Base-by-base conservation (phyloP, 176 grass and related monocot species). In the Tillandsia fasciculata region DNA sequence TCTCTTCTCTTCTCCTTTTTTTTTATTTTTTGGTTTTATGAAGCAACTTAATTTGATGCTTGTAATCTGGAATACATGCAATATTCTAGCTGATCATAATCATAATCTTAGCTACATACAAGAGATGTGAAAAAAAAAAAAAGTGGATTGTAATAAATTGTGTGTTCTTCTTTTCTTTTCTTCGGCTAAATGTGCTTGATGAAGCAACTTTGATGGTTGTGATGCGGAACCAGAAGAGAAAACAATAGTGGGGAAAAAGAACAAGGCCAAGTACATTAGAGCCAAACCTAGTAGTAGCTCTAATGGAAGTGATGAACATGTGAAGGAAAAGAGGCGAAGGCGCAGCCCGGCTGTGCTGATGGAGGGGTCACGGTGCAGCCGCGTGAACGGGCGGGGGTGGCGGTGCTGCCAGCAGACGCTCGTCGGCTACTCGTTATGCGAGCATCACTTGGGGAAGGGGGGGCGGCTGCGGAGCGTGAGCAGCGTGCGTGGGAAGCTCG, bases 401-500 rank as follows among this genome's bases (percentile, higher is more conserved):
- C 72, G 72, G n/a, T 74, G 72, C 59, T 64, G 72, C 59, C 72
- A 74, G 59, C 61, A 64, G 59, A 74, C 72, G 48, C 72, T 74
- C 48, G 72, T 74, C 12, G 72, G 72, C 1, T 74, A 74, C 49
- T 74, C 72, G 1, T 48, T 74, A 13, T 74, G 72, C 59, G 72
- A 74, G 58, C 72, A 74, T 61, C 72, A 74, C 26, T 18, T 74
- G 58, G 72, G 72, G 6, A 74, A 74, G 47, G 72, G 72, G 48
- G 72, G 57, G 48, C 49, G 72, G 47, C 18, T 74, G 57, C 50
- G 72, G 59, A 74, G 72, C 72, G 51, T 74, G 72, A 65, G 57
- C 59, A 74, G 61, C 47, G 77, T 72, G 42, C 77, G 54, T 9
- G 75, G 81, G 20, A 75, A 74, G 69, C 17, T 83, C 24, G 81